Percentiles rank a stretch among this genome's conserved stretches.
Evolutionary conservation across 1,139 yeast species (phyloP).

Genomic region (Suhomyces terraborum): DNA sequence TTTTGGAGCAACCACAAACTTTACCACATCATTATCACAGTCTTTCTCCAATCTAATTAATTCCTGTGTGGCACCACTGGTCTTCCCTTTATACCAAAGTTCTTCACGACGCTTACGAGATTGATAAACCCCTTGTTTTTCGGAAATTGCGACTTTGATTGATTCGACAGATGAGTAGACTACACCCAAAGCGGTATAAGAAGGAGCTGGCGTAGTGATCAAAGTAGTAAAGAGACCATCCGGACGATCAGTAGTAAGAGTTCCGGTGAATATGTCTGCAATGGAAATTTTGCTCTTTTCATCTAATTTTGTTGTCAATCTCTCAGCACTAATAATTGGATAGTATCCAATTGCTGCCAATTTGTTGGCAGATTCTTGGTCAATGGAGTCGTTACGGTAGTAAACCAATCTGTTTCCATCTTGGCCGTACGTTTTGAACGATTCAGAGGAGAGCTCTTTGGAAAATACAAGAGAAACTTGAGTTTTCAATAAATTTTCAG

Average conservation of each 20-base stretch:
- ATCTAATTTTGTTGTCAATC: conserved; percentile 46
- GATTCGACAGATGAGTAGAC: conserved; percentile 89
- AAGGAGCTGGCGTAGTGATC: conserved; percentile 65
- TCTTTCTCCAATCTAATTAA: conserved; percentile 69
- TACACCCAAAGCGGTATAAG: conserved; percentile 69
- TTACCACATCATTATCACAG: conserved; percentile 90
- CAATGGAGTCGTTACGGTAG: conserved; percentile 23
- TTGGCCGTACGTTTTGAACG: conserved; percentile 24
- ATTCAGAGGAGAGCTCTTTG: conserved; percentile 19
- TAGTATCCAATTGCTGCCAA: conserved; percentile 44
- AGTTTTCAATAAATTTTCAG: conserved; percentile 20
- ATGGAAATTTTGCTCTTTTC: conserved; percentile 42
- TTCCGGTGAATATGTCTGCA: conserved; percentile 53
- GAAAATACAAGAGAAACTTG: conserved; percentile 29
- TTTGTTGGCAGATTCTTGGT: conserved; percentile 31
- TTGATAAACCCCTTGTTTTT: conserved; percentile 88
- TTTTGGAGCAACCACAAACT: conserved; percentile 77
- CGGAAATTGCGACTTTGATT: conserved; percentile 76
- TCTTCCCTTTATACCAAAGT: conserved; percentile 94
- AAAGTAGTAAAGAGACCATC: conserved; percentile 87
- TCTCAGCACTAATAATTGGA: conserved; percentile 46
- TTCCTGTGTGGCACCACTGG: conserved; percentile 91
- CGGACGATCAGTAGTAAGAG: conserved; percentile 74
- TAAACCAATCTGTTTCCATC: conserved; percentile 51
- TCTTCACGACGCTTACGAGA: conserved; percentile 81